phyloP scores from a whole-genome alignment of 2,329 filamentous ascomycete species.

The Aspergillus nomiae region DNA sequence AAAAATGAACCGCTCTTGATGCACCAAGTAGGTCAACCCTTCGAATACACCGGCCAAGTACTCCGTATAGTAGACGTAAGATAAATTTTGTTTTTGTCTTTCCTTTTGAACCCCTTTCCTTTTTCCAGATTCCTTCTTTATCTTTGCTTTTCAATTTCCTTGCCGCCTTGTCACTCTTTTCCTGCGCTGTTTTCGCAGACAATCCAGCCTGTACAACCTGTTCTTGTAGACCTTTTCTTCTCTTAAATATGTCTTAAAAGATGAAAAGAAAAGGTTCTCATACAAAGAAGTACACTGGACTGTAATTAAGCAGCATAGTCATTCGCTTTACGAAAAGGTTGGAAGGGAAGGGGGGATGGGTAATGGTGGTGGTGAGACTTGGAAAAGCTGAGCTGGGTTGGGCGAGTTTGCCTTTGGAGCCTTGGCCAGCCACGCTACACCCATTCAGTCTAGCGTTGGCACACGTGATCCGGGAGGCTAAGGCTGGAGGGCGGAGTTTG shows the following conservation, averaged over 20 bases:
- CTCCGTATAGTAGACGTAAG: slow-evolving; percentile 27
- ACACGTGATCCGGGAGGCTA: neutral
- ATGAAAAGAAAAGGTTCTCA: slow-evolving; percentile 34
- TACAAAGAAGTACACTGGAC: slow-evolving; percentile 37
- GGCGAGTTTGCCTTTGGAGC: slow-evolving; percentile 12
- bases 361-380: slow-evolving; percentile 26
- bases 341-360: slow-evolving; percentile 16
- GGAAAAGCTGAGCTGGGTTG: slow-evolving; percentile 26
- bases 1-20: slow-evolving; percentile 15
- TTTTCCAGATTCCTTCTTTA: slow-evolving; percentile 10
- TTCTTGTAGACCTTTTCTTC: slow-evolving; percentile 20
- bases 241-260: slow-evolving; percentile 31
- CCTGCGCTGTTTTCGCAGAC: slow-evolving; percentile 5
- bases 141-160: slow-evolving; percentile 11
- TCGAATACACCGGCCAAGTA: slow-evolving; percentile 28
- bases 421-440: neutral
- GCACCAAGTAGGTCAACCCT: slow-evolving; percentile 20
- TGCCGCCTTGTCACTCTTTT: slow-evolving; percentile 10
- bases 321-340: slow-evolving; percentile 43
- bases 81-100: slow-evolving; percentile 12
- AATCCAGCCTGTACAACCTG: slow-evolving; percentile 21
- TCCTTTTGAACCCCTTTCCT: slow-evolving; percentile 6
- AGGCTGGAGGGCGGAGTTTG: slow-evolving; percentile 18
- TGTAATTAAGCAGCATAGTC: slow-evolving; percentile 38
- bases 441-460: neutral